Conservation (phyloP, 2,329 filamentous ascomycete species). For the Botryotinia narcissicola region DNA sequence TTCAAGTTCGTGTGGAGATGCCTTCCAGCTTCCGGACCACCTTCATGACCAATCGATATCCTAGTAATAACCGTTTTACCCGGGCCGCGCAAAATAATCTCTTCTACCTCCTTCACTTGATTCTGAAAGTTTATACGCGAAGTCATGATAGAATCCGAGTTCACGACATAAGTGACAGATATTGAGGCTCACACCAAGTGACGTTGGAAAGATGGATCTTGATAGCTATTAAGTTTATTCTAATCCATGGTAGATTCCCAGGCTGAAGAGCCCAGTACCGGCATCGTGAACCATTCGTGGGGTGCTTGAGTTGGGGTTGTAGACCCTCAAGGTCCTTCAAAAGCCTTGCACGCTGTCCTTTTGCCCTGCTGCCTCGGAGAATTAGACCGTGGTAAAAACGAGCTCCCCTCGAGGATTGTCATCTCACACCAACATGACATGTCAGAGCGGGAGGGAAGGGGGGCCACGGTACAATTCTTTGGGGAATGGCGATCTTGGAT, state of each 20-base stretch:
- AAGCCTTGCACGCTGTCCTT: conserved; percentile 19
- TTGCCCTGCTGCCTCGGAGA: conserved; percentile 20
- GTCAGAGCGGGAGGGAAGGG: conserved; percentile 27
- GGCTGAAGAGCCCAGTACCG: conserved; percentile 25
- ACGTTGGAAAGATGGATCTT: conserved; percentile 22
- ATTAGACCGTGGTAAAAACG: conserved; percentile 34
- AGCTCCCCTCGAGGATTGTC: conserved; percentile 31
- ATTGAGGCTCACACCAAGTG: conserved; percentile 17
- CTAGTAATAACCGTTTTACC: conserved; percentile 17
- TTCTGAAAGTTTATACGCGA: not conserved
- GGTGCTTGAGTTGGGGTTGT: conserved; percentile 24
- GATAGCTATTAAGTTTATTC: conserved; percentile 22
- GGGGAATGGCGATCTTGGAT: conserved; percentile 29
- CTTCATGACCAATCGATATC: conserved; percentile 17
- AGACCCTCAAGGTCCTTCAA: conserved; percentile 29
- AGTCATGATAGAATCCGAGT: not conserved
- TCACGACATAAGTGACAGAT: conserved; percentile 5
- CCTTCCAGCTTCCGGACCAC: conserved; percentile 17
- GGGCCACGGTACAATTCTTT: conserved; percentile 22
- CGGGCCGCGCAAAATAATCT: not conserved
- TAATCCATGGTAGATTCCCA: conserved; percentile 30
- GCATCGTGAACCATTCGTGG: conserved; percentile 37
- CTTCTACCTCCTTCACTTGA: conserved; percentile 1
- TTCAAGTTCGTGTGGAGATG: conserved; percentile 16
- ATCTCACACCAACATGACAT: conserved; percentile 28